Conservation (phyloP, 305 asterid genomes). For the Solanum hybrid region DNA sequence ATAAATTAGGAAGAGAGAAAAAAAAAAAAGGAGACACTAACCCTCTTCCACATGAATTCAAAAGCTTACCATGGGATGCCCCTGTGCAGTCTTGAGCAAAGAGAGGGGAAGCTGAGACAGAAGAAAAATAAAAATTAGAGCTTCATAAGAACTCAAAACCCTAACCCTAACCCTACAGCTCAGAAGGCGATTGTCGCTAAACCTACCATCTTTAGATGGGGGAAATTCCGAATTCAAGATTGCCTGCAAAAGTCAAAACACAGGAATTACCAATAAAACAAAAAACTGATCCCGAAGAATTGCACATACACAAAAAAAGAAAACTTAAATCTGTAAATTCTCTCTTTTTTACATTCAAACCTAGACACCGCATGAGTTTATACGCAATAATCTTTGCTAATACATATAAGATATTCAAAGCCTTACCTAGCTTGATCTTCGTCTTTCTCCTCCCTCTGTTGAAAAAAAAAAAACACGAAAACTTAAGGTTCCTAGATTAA, state of each 20-base stretch:
- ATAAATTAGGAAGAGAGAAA: not conserved
- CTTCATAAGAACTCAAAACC: not conserved
- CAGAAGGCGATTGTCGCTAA: not conserved
- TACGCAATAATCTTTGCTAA: not conserved
- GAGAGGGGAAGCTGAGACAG: slow-evolving; percentile 79
- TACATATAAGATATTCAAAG: not conserved
- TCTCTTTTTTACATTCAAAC: too few relatives aligned
- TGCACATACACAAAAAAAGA: not conserved
- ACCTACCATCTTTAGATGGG: not conserved
- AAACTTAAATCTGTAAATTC: too few relatives aligned
- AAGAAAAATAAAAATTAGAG: not conserved
- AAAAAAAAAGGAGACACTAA: not conserved
- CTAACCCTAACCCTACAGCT: not conserved
- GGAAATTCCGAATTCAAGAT: not conserved
- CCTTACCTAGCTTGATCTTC: not conserved
- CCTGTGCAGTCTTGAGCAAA: slow-evolving; percentile 86
- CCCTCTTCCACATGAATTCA: not conserved
- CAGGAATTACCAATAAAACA: not conserved
- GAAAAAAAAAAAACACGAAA: not conserved
- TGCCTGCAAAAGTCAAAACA: not conserved
- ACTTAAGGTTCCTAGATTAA: not conserved
- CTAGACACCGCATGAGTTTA: not conserved
- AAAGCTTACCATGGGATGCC: slow-evolving; percentile 81
- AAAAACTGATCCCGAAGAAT: not conserved
- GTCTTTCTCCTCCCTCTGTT: not conserved